These are phyloP conservation scores for Termitomyces sp. DNA, from an alignment of 768 basidiomycete species.

Conservation along the genomic window DNA sequence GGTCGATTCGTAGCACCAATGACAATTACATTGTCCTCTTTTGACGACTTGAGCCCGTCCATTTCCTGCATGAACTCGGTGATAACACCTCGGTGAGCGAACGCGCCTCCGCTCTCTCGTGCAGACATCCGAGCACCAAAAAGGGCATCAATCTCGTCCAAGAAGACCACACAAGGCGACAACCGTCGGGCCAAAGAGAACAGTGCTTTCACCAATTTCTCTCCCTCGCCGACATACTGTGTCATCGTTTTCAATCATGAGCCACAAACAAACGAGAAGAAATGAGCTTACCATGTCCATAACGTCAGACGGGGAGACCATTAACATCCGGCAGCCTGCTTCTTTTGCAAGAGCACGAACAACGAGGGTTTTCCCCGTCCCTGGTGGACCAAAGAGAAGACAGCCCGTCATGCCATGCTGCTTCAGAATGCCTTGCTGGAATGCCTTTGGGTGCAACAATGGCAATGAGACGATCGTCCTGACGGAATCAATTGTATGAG, in stretches of 20 bases:
- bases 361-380: constrained; percentile 84
- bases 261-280: background rate
- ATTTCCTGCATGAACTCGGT: constrained; percentile 97
- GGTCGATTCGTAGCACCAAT: constrained; percentile 94
- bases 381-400: constrained; percentile 89
- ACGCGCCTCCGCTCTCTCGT: constrained; percentile 72
- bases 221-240: constrained; percentile 86
- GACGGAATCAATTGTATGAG: constrained; percentile 87
- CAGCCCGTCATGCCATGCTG: constrained; percentile 91
- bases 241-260: background rate
- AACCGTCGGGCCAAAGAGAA: constrained; percentile 84
- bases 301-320: constrained; percentile 87
- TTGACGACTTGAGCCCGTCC: constrained; percentile 84
- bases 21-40: constrained; percentile 80
- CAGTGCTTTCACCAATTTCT: constrained; percentile 85
- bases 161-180: constrained; percentile 90
- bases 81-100: constrained; percentile 84
- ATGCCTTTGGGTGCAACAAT: constrained; percentile 81
- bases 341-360: constrained; percentile 91
- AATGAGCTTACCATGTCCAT: constrained; percentile 81
- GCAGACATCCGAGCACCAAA: constrained; percentile 83
- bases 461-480: constrained; percentile 90
- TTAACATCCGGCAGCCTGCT: constrained; percentile 91
- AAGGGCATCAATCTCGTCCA: constrained; percentile 93
- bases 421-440: constrained; percentile 85